phyloP scores from a whole-genome alignment of 495 filamentous ascomycete genomes.

The Xylaria sp. region DNA sequence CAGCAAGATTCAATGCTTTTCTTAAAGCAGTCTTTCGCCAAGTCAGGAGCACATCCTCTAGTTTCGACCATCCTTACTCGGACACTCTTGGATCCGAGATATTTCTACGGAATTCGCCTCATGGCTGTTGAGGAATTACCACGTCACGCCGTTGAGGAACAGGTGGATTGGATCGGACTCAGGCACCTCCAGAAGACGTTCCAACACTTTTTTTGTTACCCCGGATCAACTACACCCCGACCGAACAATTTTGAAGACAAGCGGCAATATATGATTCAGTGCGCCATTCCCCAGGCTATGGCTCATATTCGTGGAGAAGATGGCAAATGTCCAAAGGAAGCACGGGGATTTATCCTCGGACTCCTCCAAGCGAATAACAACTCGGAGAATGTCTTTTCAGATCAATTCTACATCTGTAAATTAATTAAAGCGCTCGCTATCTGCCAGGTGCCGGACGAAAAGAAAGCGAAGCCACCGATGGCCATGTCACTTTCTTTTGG shows the following conservation, averaged over 20 bases:
- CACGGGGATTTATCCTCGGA: conserved; percentile 82
- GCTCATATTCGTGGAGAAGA: conserved; percentile 76
- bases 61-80: conserved; percentile 85
- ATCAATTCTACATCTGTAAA: conserved; percentile 83
- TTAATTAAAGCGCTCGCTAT: conserved; percentile 82
- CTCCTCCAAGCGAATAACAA: conserved; percentile 94
- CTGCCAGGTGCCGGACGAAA: conserved; percentile 67
- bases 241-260: conserved; percentile 91
- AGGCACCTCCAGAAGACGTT: conserved; percentile 85
- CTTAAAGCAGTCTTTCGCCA: conserved; percentile 41
- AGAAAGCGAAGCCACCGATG: conserved; percentile 54
- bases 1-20: conserved; percentile 77
- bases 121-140: conserved; percentile 78
- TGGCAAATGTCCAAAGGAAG: conserved; percentile 76
- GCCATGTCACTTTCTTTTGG: conserved; percentile 49
- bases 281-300: conserved; percentile 79
- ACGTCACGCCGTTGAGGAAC: conserved; percentile 63
- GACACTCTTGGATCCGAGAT: conserved; percentile 88
- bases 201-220: conserved; percentile 85
- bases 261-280: conserved; percentile 79
- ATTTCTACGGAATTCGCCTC: conserved; percentile 90
- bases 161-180: conserved; percentile 78
- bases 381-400: conserved; percentile 82
- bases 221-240: conserved; percentile 64
- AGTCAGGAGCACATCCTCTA: conserved; percentile 66